Evolutionary conservation across 805 yeast species (phyloP).

Genomic region (Metschnikowia lunata): DNA sequence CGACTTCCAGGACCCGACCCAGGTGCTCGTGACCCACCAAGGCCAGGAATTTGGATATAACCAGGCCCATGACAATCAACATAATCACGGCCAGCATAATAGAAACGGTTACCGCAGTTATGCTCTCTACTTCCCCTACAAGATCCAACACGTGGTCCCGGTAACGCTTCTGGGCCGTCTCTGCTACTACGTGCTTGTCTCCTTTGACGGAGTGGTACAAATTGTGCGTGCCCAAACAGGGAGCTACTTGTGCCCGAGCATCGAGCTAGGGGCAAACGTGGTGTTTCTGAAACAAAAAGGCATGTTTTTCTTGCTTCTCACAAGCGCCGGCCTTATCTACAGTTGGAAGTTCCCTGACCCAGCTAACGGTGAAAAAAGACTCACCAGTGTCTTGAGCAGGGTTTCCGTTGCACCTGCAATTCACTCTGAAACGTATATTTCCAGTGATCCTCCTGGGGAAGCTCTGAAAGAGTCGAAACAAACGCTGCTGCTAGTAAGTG

Average conservation of each 20-base stretch:
- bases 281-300: constrained; percentile 33
- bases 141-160: constrained; percentile 46
- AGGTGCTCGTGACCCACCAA: constrained; percentile 39
- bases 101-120: constrained; percentile 16
- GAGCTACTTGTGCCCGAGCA: constrained; percentile 39
- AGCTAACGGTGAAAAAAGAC: constrained; percentile 8
- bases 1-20: constrained; percentile 45
- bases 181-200: constrained; percentile 48
- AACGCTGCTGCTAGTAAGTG: not conserved
- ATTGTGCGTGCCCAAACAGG: constrained; percentile 44
- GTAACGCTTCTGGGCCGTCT: constrained; percentile 29
- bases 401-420: constrained; percentile 53
- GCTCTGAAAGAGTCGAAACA: not conserved
- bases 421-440: constrained; percentile 27
- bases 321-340: constrained; percentile 48
- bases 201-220: constrained; percentile 55
- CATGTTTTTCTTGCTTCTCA: constrained; percentile 39
- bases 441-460: not conserved
- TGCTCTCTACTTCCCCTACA: constrained; percentile 43
- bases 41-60: no score
- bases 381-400: constrained; percentile 34
- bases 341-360: constrained; percentile 43
- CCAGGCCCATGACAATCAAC: no score
- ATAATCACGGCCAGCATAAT: no score
- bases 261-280: constrained; percentile 50